Evolutionary conservation across 768 basidiomycete genomes (phyloP).

Genomic region (Suillus cothurnatus): DNA sequence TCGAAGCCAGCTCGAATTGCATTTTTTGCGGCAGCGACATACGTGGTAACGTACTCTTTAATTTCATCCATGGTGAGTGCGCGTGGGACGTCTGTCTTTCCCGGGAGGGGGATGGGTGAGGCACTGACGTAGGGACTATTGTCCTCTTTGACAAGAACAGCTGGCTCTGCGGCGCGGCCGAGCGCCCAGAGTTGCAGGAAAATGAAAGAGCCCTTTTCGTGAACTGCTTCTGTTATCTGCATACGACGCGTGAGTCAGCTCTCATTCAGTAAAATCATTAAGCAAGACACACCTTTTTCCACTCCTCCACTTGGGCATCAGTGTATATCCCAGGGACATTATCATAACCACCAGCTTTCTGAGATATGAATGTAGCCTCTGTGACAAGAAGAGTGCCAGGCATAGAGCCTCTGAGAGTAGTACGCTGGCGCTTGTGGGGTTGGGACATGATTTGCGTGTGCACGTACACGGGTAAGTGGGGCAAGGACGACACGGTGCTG

Average conservation of each 20-base stretch:
- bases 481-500: slow-evolving; percentile 56
- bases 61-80: slow-evolving; percentile 34
- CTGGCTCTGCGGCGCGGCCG: slow-evolving; percentile 43
- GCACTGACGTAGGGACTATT: slow-evolving; percentile 36
- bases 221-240: slow-evolving; percentile 59
- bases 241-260: background rate
- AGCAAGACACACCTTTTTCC: slow-evolving; percentile 45
- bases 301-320: slow-evolving; percentile 54
- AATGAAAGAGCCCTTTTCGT: slow-evolving; percentile 51
- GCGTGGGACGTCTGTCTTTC: slow-evolving; percentile 20
- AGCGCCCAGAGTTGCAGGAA: slow-evolving; percentile 57
- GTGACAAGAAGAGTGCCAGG: slow-evolving; percentile 59
- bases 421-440: slow-evolving; percentile 44
- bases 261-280: too few species aligned
- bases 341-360: slow-evolving; percentile 48
- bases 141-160: slow-evolving; percentile 36
- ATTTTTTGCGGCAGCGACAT: slow-evolving; percentile 34
- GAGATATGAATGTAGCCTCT: slow-evolving; percentile 57
- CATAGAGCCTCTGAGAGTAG: slow-evolving; percentile 44
- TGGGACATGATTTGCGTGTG: slow-evolving; percentile 37
- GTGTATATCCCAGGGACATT: slow-evolving; percentile 67
- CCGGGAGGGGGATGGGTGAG: slow-evolving; percentile 30
- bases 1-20: slow-evolving; percentile 46
- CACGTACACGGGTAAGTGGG: slow-evolving; percentile 51
- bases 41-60: slow-evolving; percentile 30